Evolutionary conservation across 306 rosid genomes (phyloP).

Genomic region (Casuarina cunninghamiana): DNA sequence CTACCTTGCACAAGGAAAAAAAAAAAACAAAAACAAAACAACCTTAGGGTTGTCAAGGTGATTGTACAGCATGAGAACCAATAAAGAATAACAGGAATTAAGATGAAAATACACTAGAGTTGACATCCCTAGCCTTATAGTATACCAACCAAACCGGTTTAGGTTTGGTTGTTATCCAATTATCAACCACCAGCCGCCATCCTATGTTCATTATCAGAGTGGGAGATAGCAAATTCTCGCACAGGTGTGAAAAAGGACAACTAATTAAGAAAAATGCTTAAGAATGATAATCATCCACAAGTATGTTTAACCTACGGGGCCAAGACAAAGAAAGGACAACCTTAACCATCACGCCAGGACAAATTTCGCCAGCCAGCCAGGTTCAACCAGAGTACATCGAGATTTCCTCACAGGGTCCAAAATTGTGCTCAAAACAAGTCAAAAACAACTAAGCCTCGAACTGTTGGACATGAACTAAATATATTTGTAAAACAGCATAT

Average conservation of each 20-base stretch:
- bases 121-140: not conserved
- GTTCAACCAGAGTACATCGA: not conserved
- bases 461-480: not conserved
- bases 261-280: slow-evolving; percentile 2
- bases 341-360: not conserved
- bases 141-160: not conserved
- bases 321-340: not conserved
- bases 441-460: not conserved
- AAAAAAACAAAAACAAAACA: not conserved
- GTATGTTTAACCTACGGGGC: not conserved
- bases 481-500: not conserved
- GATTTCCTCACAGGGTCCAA: not conserved
- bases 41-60: not conserved
- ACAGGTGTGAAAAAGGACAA: not conserved
- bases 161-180: not conserved
- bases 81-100: not conserved
- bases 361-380: not conserved
- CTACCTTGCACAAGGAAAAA: not conserved
- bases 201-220: not conserved
- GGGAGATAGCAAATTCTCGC: not conserved
- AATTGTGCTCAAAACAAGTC: not conserved
- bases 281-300: not conserved
- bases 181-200: slow-evolving; percentile 6
- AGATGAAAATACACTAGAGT: not conserved
- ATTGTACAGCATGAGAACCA: not conserved